Evolutionary conservation across 2,329 filamentous ascomycete species (phyloP).

Genomic region (Colletotrichum magnum): DNA sequence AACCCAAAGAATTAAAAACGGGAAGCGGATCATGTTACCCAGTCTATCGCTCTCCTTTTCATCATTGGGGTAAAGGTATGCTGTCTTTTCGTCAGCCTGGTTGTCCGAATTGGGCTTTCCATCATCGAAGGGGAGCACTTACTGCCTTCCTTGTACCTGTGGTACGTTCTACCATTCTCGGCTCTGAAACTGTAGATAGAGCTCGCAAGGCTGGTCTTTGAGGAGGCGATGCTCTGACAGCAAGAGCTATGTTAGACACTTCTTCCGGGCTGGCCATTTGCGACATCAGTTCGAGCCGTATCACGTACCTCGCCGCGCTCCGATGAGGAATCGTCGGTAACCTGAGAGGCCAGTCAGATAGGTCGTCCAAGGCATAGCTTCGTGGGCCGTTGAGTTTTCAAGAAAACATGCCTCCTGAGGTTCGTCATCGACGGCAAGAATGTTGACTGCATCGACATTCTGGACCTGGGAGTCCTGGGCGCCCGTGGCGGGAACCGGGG

Average conservation of each 20-base stretch:
- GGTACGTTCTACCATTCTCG: slow-evolving; percentile 12
- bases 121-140: background rate
- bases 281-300: too few species aligned
- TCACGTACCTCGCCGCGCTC: background rate
- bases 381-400: too few species aligned
- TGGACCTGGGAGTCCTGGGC: too few species aligned
- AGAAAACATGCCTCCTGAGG: too few species aligned
- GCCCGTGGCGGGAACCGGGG: too few species aligned
- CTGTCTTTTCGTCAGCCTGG: background rate
- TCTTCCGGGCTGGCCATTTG: background rate
- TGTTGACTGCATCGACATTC: too few species aligned
- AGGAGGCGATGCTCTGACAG: slow-evolving; percentile 1
- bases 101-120: background rate
- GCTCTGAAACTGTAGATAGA: background rate
- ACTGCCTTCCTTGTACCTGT: slow-evolving; percentile 20
- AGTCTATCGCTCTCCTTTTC: slow-evolving; percentile 20
- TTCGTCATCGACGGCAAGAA: too few species aligned
- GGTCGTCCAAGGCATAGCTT: too few species aligned
- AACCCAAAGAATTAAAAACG: too few species aligned
- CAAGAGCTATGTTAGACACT: too few species aligned
- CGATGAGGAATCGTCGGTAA: background rate
- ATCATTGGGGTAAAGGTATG: slow-evolving; percentile 18
- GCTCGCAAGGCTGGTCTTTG: background rate
- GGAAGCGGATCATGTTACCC: background rate
- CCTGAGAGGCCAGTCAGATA: background rate